Evolutionary conservation across 2,329 filamentous ascomycete species (phyloP).

Genomic region (Fusarium verrucosum): DNA sequence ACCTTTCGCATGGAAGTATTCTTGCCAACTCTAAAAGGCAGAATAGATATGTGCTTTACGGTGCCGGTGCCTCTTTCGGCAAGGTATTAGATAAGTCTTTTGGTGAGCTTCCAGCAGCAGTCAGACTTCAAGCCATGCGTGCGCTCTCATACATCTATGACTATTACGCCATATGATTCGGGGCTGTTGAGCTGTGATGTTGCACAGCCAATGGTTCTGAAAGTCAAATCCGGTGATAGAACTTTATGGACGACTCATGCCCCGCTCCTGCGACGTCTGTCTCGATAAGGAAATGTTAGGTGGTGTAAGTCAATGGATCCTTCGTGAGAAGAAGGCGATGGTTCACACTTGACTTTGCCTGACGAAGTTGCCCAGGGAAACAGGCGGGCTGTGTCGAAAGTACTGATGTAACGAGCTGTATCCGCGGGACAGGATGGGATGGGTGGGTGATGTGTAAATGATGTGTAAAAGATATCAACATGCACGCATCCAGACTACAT

Average conservation of each 20-base stretch:
- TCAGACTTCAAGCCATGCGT: constrained; percentile 8
- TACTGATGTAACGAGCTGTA: neutral
- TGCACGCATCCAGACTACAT: neutral
- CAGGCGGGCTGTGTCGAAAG: neutral
- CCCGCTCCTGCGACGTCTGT: constrained; percentile 3
- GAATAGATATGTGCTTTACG: neutral
- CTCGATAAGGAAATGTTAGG: neutral
- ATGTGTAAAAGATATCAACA: neutral
- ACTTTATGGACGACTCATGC: constrained; percentile 7
- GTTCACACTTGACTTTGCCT: neutral
- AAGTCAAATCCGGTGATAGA: neutral
- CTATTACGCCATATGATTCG: neutral
- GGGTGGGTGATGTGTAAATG: constrained; percentile 17
- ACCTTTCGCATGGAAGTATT: neutral
- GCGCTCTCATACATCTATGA: constrained; percentile 9
- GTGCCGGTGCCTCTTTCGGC: neutral
- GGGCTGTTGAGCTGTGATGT: neutral
- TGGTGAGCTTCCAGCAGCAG: neutral
- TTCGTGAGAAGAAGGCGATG: neutral
- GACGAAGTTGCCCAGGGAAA: neutral
- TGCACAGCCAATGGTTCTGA: neutral
- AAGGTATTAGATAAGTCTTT: constrained; percentile 2
- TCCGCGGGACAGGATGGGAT: neutral
- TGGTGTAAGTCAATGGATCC: neutral
- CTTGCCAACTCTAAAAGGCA: neutral